Conservation (phyloP, 805 yeast species). For the Kodamaea hsintzibuensis region DNA sequence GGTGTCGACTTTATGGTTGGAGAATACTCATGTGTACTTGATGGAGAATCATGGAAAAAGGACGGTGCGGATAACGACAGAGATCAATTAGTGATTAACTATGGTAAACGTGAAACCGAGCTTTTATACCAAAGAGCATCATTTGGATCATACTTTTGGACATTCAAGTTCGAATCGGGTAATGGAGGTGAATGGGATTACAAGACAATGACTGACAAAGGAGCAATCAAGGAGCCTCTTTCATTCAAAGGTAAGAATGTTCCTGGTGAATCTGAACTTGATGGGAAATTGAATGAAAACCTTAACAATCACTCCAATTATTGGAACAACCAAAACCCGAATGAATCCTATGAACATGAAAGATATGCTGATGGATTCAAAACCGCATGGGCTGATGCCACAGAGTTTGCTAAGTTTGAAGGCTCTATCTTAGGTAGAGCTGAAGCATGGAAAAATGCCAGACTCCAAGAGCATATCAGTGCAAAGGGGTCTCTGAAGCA, state of each 20-base stretch:
- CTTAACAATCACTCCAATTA: slow-evolving; percentile 55
- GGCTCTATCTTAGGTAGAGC: slow-evolving; percentile 75
- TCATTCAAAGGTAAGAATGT: slow-evolving; percentile 23
- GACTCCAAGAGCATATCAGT: slow-evolving; percentile 61
- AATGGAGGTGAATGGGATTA: slow-evolving; percentile 98
- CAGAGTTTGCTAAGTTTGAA: slow-evolving; percentile 65
- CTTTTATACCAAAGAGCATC: slow-evolving; percentile 54
- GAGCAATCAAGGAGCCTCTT: slow-evolving; percentile 39
- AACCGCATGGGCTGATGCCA: slow-evolving; percentile 73
- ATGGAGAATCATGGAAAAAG: slow-evolving; percentile 71
- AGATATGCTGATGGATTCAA: slow-evolving; percentile 77
- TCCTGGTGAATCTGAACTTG: slow-evolving; percentile 45
- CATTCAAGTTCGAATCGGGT: slow-evolving; percentile 81
- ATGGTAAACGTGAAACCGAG: slow-evolving; percentile 56
- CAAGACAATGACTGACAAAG: slow-evolving; percentile 67
- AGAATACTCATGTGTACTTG: slow-evolving; percentile 87
- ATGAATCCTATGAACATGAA: slow-evolving; percentile 74
- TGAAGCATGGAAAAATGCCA: slow-evolving; percentile 64
- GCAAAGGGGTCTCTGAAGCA: slow-evolving; percentile 55
- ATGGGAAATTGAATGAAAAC: slow-evolving; percentile 38
- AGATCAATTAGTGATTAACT: slow-evolving; percentile 55
- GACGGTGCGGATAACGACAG: slow-evolving; percentile 44
- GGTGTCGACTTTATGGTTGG: slow-evolving; percentile 79
- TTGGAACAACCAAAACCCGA: slow-evolving; percentile 63
- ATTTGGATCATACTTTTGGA: slow-evolving; percentile 88